Evolutionary conservation across 2,329 filamentous ascomycete genomes (phyloP).

Genomic region (Hypoxylon sp.): DNA sequence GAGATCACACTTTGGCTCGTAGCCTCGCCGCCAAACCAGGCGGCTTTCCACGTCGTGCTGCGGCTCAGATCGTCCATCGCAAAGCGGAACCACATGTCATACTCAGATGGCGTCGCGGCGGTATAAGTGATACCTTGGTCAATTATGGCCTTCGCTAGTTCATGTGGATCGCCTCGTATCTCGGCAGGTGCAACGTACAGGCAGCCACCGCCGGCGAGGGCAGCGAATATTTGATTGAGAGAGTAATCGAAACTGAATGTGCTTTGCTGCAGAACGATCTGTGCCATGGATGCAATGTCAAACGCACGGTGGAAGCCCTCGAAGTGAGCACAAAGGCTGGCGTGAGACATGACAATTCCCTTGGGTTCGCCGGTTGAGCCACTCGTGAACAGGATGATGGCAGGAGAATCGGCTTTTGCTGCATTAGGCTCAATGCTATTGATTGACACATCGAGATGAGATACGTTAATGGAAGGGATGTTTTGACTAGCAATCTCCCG

Average conservation of each 20-base stretch:
- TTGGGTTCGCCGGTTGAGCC: slow-evolving; percentile 53
- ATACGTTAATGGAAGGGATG: background rate
- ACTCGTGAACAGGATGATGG: slow-evolving; percentile 49
- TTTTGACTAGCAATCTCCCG: no score
- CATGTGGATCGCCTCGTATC: slow-evolving; percentile 51
- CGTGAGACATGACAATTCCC: slow-evolving; percentile 52
- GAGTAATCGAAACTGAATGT: slow-evolving; percentile 43
- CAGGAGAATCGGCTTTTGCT: background rate
- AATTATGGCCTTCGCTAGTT: slow-evolving; percentile 54
- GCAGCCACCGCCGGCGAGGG: slow-evolving; percentile 51
- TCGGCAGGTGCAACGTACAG: slow-evolving; percentile 50
- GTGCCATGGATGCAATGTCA: slow-evolving; percentile 4
- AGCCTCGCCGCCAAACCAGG: slow-evolving; percentile 43
- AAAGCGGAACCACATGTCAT: slow-evolving; percentile 51
- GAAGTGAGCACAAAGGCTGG: slow-evolving; percentile 50
- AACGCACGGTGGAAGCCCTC: slow-evolving; percentile 32
- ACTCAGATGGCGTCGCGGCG: slow-evolving; percentile 59
- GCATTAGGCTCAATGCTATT: background rate
- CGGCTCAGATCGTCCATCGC: slow-evolving; percentile 21
- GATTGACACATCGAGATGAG: background rate
- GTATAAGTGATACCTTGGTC: slow-evolving; percentile 56
- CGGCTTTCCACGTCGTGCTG: slow-evolving; percentile 34
- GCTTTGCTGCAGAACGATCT: slow-evolving; percentile 58
- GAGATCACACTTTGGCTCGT: slow-evolving; percentile 19
- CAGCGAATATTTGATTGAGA: slow-evolving; percentile 50